A percentile compares a stretch with the other conserved stretches of the same genome.
These are phyloP conservation scores for Trypanosoma conorhini DNA, from an alignment of 208 protist genomes.

Conservation along the genomic window DNA sequence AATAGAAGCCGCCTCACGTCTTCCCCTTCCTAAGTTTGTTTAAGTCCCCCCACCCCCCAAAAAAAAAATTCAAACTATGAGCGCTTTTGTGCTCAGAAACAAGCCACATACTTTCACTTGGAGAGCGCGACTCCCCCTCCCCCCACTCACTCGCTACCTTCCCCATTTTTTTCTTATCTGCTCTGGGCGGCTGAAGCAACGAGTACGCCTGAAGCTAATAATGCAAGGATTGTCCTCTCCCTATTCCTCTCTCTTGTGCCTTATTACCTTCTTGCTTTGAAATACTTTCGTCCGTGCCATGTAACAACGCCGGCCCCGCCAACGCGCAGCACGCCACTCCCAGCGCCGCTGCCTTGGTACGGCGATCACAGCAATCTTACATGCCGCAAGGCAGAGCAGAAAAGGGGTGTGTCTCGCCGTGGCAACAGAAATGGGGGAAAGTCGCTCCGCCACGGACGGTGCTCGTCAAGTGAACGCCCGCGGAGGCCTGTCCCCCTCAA, in stretches of 20 bases:
- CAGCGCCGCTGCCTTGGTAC: neutral
- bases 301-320: neutral
- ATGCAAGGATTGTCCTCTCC: neutral
- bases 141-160: neutral
- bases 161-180: conserved; percentile 18
- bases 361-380: neutral
- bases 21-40: neutral
- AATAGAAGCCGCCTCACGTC: neutral
- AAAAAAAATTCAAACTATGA: neutral
- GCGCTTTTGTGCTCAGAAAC: neutral
- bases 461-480: neutral
- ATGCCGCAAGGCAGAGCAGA: too few species aligned
- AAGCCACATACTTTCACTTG: neutral
- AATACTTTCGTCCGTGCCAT: neutral
- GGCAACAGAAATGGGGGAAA: neutral
- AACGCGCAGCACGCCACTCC: neutral
- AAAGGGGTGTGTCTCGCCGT: too few species aligned
- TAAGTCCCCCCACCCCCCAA: neutral
- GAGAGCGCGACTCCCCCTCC: neutral
- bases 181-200: conserved; percentile 1
- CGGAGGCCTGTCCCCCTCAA: neutral
- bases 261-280: too few species aligned
- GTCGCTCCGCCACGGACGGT: neutral
- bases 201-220: neutral
- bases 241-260: neutral